Base-by-base conservation (phyloP, 2,329 filamentous ascomycete species). In the Epichloe festucae region DNA sequence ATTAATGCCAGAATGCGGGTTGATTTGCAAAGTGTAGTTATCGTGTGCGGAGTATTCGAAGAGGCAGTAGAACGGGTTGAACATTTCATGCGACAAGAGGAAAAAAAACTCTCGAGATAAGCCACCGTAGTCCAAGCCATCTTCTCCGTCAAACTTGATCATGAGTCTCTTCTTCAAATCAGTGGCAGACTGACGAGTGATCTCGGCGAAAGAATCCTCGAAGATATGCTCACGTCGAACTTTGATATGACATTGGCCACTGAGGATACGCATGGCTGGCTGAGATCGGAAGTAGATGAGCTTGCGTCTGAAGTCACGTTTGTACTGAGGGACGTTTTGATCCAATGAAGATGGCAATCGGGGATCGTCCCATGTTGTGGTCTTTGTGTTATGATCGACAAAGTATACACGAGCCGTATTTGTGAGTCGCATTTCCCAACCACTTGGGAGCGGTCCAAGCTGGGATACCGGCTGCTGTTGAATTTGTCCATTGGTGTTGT, bases 1-100 rank as follows among this genome's bases (percentile, higher is more conserved):
- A 70, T 98, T 98, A 71, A 98, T 97, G 57, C 93, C 93, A 19
- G 93, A 98, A 70, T 98, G 93, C 45, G 93, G 93, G 73, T 98
- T 98, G 75, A 98, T 98, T 72, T 98, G 93, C 51, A 98, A 85
- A 34, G 93, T 98, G 73, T 98, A 98, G 73, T 98, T 98, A 81
- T 98, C 93, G 75, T 98, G 93, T 40, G 93, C 93, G 27, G 93
- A 97, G 70, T 98, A 98, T 72, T 98, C 93, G 75, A 98, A 98
- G 50, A 98, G 77, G 68, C 93, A 98, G 74, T 98, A 98, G 73
- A 98, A 98, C 35, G 93, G 93, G 69, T 98, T 98, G 75, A 98
- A 98, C 93, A 98, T 98, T 74, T 98, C 93, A 72, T 98, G 93
- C 15, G 91, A 97, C 51, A 98, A 81, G 41, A 98, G 76, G 82